Percentiles rank a stretch among this genome's conserved stretches.
phyloP scores from a whole-genome alignment of 1,284 basidiomycete species.

The Pseudozyma hubeiensis region DNA sequence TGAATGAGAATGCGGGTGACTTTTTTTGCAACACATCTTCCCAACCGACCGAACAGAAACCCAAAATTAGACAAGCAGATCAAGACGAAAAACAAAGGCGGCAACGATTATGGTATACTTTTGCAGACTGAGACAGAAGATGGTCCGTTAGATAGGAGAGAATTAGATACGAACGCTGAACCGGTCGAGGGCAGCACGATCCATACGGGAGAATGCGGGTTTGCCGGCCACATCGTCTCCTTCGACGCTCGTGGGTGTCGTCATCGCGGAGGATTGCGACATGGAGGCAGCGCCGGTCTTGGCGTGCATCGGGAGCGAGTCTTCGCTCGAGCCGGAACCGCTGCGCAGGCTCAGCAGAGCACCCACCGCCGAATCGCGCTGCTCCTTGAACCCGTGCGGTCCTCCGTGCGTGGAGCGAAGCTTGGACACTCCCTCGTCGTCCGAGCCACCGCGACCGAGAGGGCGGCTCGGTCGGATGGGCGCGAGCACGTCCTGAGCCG shows the following conservation, averaged over 20 bases:
- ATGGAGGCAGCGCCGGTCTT: background rate
- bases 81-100: background rate
- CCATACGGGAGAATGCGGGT: conserved; percentile 31
- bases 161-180: conserved; percentile 42
- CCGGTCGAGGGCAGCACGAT: conserved; percentile 43
- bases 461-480: conserved; percentile 35
- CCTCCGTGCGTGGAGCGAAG: conserved; percentile 36
- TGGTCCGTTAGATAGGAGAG: background rate
- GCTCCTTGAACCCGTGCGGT: conserved; percentile 21
- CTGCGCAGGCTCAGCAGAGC: conserved; percentile 47
- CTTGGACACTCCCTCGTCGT: conserved; percentile 43
- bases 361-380: conserved; percentile 46
- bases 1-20: too few species aligned
- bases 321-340: conserved; percentile 40
- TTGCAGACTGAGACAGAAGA: background rate
- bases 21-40: too few species aligned
- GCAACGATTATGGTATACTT: background rate
- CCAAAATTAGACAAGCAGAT: background rate
- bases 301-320: conserved; percentile 1
- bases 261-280: conserved; percentile 16
- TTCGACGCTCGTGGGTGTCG: conserved; percentile 23
- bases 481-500: conserved; percentile 21
- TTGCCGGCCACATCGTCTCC: conserved; percentile 16
- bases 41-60: background rate
- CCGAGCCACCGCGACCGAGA: conserved; percentile 28